Percentiles rank a stretch among this genome's conserved stretches.
These are phyloP conservation scores for Sophora flavescens DNA, from an alignment of 306 rosid genomes.

Conservation along the genomic window DNA sequence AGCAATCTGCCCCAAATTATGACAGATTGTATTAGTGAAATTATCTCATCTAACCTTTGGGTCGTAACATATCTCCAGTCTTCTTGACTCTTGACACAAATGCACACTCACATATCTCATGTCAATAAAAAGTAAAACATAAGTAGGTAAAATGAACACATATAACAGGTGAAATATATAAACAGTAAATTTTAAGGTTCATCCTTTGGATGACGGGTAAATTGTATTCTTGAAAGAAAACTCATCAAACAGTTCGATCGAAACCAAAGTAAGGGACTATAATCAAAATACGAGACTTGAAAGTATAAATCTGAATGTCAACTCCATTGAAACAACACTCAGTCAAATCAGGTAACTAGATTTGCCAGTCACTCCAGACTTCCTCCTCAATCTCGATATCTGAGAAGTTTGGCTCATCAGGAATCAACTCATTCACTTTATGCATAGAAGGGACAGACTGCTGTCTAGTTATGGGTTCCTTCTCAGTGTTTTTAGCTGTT, in stretches of 20 bases:
- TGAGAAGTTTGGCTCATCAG: constrained; percentile 40
- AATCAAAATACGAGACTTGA: neutral
- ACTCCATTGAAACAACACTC: neutral
- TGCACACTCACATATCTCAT: neutral
- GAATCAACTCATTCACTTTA: constrained; percentile 45
- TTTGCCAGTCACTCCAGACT: too few relatives aligned
- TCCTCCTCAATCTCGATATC: constrained; percentile 23
- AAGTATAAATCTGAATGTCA: constrained; percentile 9
- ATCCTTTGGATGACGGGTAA: neutral
- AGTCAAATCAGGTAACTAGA: neutral
- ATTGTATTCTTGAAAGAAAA: neutral
- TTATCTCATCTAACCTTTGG: neutral
- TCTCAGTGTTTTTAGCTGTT: constrained; percentile 20
- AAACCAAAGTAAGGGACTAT: neutral
- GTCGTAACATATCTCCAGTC: neutral
- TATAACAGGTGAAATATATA: too few relatives aligned
- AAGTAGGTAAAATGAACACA: neutral
- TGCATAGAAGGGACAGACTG: constrained; percentile 39
- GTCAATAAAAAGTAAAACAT: neutral
- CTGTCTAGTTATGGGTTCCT: constrained; percentile 40
- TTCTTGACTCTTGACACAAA: neutral
- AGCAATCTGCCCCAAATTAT: neutral
- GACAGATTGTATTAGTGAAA: neutral
- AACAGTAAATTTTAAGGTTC: neutral
- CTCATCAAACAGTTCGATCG: neutral